These are phyloP conservation scores for Phyllachora maydis DNA, from an alignment of 2,329 filamentous ascomycete genomes.

Conservation along the genomic window DNA sequence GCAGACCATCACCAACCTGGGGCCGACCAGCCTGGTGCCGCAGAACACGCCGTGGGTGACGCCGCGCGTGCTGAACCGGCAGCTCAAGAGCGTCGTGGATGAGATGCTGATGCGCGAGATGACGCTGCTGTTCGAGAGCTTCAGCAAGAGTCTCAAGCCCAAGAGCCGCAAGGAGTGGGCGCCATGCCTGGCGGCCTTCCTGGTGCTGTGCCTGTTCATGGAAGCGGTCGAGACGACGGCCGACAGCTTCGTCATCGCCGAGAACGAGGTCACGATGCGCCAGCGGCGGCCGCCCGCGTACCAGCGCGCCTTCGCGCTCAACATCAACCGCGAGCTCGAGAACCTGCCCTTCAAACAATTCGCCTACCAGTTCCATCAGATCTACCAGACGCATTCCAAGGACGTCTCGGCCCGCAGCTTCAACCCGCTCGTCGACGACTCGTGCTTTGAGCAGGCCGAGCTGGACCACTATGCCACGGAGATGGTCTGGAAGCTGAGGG, in stretches of 20 bases:
- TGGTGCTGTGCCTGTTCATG: constrained; percentile 37
- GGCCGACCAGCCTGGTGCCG: constrained; percentile 19
- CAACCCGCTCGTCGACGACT: constrained; percentile 29
- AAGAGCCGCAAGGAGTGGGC: constrained; percentile 32
- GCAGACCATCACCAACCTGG: constrained; percentile 18
- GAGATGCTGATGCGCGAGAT: constrained; percentile 30
- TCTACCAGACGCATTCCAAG: constrained; percentile 33
- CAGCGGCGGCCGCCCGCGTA: constrained; percentile 15
- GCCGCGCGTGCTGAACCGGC: constrained; percentile 30
- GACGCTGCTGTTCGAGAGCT: constrained; percentile 27
- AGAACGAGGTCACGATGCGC: constrained; percentile 25
- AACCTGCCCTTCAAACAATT: constrained; percentile 40
- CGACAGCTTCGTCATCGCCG: constrained; percentile 27
- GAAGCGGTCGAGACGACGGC: constrained; percentile 31
- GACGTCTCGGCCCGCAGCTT: constrained; percentile 27
- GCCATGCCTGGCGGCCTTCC: constrained; percentile 32
- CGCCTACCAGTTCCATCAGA: constrained; percentile 36
- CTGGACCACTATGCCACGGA: constrained; percentile 22
- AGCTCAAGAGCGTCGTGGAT: constrained; percentile 35
- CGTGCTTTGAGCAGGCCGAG: constrained; percentile 18
- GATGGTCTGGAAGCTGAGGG: constrained; percentile 22
- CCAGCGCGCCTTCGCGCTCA: constrained; percentile 20
- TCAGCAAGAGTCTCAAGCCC: constrained; percentile 30
- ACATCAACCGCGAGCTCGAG: constrained; percentile 27
- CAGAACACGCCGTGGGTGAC: constrained; percentile 24